phyloP scores from a whole-genome alignment of 179 eudicot species.

The Patellifolia procumbens region DNA sequence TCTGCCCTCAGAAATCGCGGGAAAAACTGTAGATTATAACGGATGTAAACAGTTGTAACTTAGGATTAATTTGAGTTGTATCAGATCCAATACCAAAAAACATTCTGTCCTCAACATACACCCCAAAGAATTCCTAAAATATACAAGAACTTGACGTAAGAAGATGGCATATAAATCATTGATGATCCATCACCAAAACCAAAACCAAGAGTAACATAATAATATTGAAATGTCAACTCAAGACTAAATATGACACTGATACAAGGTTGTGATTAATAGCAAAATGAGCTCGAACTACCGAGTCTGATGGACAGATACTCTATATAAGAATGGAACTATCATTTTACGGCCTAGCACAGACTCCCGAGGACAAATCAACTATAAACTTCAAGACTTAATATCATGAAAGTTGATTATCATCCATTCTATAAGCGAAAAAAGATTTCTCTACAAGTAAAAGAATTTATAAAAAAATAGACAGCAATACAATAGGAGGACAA shows the following conservation, averaged over 20 bases:
- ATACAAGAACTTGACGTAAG: background rate
- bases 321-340: background rate
- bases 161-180: background rate
- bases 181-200: background rate
- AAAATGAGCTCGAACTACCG: background rate
- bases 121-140: background rate
- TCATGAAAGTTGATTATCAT: background rate
- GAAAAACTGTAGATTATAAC: background rate
- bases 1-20: background rate
- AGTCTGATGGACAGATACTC: background rate
- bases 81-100: too few species aligned
- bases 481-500: background rate
- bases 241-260: too few species aligned
- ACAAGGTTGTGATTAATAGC: background rate
- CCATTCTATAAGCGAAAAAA: background rate
- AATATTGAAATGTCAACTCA: background rate
- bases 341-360: background rate
- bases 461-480: background rate
- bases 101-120: background rate
- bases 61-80: background rate
- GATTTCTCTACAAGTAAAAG: too few species aligned
- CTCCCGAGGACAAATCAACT: background rate
- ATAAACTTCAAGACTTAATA: background rate
- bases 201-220: too few species aligned
- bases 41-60: background rate